These are phyloP conservation scores for Dendrobium catenatum DNA, from an alignment of 106 monocot species.

Conservation along the genomic window DNA sequence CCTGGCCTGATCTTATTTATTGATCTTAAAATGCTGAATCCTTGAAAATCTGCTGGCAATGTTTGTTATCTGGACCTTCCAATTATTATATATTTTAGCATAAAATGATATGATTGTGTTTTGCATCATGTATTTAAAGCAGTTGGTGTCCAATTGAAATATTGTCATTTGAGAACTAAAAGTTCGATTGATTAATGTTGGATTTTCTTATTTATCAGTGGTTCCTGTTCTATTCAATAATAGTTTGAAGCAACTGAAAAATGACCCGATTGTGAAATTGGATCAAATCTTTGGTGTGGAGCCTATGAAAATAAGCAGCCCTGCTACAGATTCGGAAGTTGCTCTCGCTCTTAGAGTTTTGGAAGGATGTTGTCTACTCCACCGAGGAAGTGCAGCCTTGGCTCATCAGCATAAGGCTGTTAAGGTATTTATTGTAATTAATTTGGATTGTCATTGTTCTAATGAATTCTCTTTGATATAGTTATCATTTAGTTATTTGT, in stretches of 20 bases:
- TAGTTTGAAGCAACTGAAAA: constrained; percentile 50
- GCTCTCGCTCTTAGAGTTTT: constrained; percentile 92
- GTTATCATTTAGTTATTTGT: background rate
- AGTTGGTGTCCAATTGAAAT: background rate
- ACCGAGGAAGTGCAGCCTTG: constrained; percentile 52
- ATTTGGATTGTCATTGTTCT: background rate
- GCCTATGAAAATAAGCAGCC: constrained; percentile 80
- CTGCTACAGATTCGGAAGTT: constrained; percentile 74
- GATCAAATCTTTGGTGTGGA: constrained; percentile 78
- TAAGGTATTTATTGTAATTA: constrained; percentile 41
- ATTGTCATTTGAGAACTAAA: background rate
- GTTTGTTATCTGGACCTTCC: background rate
- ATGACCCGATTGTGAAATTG: constrained; percentile 49
- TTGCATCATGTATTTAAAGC: background rate
- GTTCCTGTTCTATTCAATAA: constrained; percentile 89
- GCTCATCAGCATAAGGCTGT: constrained; percentile 66
- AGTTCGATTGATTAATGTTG: constrained; percentile 14
- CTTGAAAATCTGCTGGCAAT: background rate
- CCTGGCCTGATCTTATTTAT: background rate
- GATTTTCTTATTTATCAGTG: constrained; percentile 46
- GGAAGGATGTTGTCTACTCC: constrained; percentile 91
- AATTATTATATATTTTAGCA: background rate
- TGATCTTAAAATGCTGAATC: background rate
- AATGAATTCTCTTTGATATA: background rate
- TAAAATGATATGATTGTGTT: background rate